phyloP scores from a whole-genome alignment of 1,139 yeast genomes.

The Oligophagozyma castellii region DNA sequence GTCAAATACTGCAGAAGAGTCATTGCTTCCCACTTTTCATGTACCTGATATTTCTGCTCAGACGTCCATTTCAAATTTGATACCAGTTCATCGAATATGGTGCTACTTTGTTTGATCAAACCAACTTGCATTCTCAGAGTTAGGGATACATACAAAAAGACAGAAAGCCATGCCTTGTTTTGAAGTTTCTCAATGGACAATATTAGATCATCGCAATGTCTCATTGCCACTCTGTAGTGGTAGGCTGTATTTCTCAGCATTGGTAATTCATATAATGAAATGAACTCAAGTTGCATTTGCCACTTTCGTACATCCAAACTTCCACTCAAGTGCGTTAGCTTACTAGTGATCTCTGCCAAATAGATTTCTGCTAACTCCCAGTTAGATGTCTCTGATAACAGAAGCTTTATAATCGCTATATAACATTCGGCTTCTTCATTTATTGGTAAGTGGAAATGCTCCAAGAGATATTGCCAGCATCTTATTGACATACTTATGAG shows the following conservation, averaged over 20 bases:
- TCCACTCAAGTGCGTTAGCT: constrained; percentile 11
- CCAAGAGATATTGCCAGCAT: constrained; percentile 12
- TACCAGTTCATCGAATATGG: no score
- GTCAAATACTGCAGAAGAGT: constrained; percentile 3
- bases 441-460: constrained; percentile 10
- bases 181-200: background rate
- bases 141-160: constrained; percentile 11
- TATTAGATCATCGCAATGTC: constrained; percentile 12
- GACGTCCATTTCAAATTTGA: no score
- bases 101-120: constrained; percentile 1
- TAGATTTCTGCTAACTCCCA: constrained; percentile 20
- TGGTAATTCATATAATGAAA: constrained; percentile 14
- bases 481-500: constrained; percentile 14
- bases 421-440: constrained; percentile 18
- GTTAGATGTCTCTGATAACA: constrained; percentile 17
- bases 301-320: constrained; percentile 8
- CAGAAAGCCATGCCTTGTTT: constrained; percentile 8
- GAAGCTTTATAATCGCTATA: constrained; percentile 11
- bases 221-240: constrained; percentile 15
- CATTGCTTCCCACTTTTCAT: no score
- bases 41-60: no score
- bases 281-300: constrained; percentile 14
- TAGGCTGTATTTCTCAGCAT: constrained; percentile 7
- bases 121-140: constrained; percentile 6
- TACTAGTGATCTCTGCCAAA: constrained; percentile 14